Conservation (phyloP, 192 early-diverging fungal genomes). For the Coemansia asiatica region DNA sequence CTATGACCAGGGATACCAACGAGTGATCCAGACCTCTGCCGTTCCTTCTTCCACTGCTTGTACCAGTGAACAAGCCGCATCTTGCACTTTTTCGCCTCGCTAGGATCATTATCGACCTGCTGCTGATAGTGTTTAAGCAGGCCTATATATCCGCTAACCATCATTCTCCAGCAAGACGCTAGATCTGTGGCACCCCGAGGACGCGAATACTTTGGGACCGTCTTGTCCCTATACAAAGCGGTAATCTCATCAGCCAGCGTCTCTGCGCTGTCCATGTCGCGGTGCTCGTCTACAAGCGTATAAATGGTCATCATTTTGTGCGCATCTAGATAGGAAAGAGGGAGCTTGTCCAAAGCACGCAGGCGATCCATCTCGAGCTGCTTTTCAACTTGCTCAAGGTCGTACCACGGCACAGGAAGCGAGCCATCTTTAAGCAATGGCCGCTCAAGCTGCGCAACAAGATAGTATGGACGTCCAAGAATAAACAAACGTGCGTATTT, state of each 20-base stretch:
- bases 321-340: constrained; percentile 25
- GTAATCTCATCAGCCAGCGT: constrained; percentile 31
- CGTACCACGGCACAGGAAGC: constrained; percentile 21
- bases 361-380: constrained; percentile 48
- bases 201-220: constrained; percentile 17
- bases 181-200: constrained; percentile 20
- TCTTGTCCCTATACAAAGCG: constrained; percentile 20
- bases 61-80: constrained; percentile 35
- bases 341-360: constrained; percentile 50
- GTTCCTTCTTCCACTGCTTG: constrained; percentile 19
- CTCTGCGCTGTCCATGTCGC: constrained; percentile 36
- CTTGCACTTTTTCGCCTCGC: constrained; percentile 4
- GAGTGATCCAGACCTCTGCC: neutral
- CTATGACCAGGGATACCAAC: constrained; percentile 3
- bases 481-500: constrained; percentile 26
- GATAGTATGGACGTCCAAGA: constrained; percentile 36
- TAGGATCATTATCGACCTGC: neutral
- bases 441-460: constrained; percentile 12
- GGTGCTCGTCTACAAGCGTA: constrained; percentile 41
- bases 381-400: constrained; percentile 33
- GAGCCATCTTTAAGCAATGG: constrained; percentile 6
- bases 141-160: constrained; percentile 36
- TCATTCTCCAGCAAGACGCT: constrained; percentile 31
- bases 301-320: constrained; percentile 39
- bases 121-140: constrained; percentile 13